phyloP scores from a whole-genome alignment of 2,329 filamentous ascomycete species.

The Alternaria rosae region DNA sequence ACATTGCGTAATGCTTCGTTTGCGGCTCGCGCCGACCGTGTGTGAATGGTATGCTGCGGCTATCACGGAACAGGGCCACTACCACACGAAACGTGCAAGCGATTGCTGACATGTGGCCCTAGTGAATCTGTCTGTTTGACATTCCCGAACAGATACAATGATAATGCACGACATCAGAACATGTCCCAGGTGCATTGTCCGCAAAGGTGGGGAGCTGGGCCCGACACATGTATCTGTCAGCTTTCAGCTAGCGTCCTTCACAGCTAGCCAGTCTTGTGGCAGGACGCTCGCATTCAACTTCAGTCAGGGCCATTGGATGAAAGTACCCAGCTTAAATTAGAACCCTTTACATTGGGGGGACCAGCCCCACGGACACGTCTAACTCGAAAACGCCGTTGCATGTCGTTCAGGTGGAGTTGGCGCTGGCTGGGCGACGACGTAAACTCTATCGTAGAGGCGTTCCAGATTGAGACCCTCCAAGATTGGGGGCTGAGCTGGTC shows the following conservation, averaged over 20 bases:
- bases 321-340: slow-evolving; percentile 13
- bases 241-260: neutral
- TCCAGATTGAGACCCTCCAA: neutral
- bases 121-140: neutral
- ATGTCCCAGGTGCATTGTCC: neutral
- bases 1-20: slow-evolving; percentile 2
- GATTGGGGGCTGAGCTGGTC: neutral
- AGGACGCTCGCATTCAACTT: neutral
- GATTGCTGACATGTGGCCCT: slow-evolving; percentile 5
- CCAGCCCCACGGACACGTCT: neutral
- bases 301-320: neutral
- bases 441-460: slow-evolving; percentile 1
- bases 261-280: neutral
- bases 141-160: neutral
- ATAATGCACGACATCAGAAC: slow-evolving; percentile 13
- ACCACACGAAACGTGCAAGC: neutral
- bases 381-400: neutral
- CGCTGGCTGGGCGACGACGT: slow-evolving; percentile 6
- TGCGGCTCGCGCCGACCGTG: slow-evolving; percentile 7
- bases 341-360: neutral
- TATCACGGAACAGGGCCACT: slow-evolving; percentile 8
- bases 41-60: slow-evolving; percentile 8
- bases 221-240: neutral
- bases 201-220: neutral
- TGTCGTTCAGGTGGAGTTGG: neutral